These are phyloP conservation scores for Corymbia calophylla DNA, from an alignment of 441 rosid genomes.

Conservation along the genomic window DNA sequence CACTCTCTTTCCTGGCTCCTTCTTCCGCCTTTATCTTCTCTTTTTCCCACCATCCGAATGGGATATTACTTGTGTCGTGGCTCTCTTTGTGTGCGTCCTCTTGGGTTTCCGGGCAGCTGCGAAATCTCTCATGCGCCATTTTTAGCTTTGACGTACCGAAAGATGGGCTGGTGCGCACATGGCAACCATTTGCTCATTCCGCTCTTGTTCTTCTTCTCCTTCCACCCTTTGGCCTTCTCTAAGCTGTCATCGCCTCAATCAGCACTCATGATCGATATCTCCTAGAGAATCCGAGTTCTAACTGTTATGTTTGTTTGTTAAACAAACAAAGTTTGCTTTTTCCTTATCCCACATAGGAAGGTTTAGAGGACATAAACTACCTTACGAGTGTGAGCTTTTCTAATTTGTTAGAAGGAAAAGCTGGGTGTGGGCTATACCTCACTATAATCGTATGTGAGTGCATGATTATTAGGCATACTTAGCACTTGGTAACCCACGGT, in stretches of 20 bases:
- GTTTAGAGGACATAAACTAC: too few species aligned
- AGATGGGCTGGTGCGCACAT: background rate
- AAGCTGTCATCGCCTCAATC: slow-evolving; percentile 31
- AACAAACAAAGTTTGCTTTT: too few species aligned
- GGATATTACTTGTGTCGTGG: background rate
- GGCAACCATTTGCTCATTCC: background rate
- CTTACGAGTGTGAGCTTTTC: too few species aligned
- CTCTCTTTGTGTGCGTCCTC: background rate
- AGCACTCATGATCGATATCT: slow-evolving; percentile 29
- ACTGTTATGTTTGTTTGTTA: background rate
- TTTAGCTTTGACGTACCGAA: background rate
- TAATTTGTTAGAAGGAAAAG: too few species aligned
- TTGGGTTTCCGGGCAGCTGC: background rate
- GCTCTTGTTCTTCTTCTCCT: background rate
- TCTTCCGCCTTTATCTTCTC: background rate
- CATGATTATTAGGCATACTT: too few species aligned
- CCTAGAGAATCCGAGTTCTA: background rate
- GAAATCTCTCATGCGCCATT: background rate
- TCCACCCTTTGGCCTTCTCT: slow-evolving; percentile 17
- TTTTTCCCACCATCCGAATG: background rate
- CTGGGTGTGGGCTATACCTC: too few species aligned
- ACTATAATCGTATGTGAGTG: too few species aligned
- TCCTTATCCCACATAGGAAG: too few species aligned
- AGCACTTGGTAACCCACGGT: too few species aligned
- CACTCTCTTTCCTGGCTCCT: background rate